Base-by-base conservation (phyloP, 805 yeast genomes). In the Monosporozyma solicola region DNA sequence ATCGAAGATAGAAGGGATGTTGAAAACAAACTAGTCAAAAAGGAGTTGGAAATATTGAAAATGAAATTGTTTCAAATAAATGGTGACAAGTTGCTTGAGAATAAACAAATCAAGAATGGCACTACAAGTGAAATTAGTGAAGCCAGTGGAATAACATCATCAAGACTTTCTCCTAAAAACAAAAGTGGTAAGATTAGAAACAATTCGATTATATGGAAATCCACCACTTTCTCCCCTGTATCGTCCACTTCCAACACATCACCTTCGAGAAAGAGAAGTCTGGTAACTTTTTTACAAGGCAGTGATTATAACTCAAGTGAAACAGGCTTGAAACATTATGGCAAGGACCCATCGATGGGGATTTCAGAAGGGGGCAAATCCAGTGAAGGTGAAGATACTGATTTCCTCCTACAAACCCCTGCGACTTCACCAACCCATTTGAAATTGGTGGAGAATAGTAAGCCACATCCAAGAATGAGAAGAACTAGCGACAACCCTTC, bases 381-480 rank as follows among this genome's bases (percentile, higher is more conserved):
- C 4, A 39, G 43, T 39, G 43, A 39, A 20, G 43, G 25, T 1
- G 43, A 39, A 39, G 43, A 39, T 39, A 9, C 25, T 3, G 43
- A 39, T 35, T 35, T 13, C 16, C 39, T 35, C n/a, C 15, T 35
- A 35, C 39, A 35, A 13, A 39, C 25, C 15, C 25, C 15, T 11
- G 20, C 43, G 10, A 20, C 43, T 39, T 39, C 43, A 6, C 43
- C 43, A 15, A 24, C 29, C 2, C 35, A 50, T 11, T 49, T 59
- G 35, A 55, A 54, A 47, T 53, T 62, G 22, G 68, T 64, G 3
- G 69, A 65, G 48, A 60, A 59, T 49, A 60, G 58, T 48, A 63
- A 61, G 50, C 64, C 65, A n/a, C 68, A 65, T 53, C 67, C 69
- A 35, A 58, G 69, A 50, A 59, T 61, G 66, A 60, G 64, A 47